Evolutionary conservation across 352 stramenopile species (phyloP).

Genomic region (Pythium vanterpoolii): DNA sequence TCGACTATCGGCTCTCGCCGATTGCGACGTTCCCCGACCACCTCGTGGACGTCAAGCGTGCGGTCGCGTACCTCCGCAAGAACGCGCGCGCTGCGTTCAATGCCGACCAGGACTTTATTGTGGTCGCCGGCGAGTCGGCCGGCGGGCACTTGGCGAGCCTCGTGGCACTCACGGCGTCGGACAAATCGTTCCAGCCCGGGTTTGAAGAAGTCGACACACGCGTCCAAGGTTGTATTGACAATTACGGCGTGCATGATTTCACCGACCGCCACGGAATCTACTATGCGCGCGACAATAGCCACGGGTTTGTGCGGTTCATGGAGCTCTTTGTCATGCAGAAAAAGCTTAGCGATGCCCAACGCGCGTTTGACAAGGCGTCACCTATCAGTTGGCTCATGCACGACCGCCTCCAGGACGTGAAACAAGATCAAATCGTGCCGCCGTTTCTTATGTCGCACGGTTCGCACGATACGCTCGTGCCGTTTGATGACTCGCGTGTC

Average conservation of each 20-base stretch:
- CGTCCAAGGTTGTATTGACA: constrained; percentile 64
- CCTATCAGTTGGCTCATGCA: constrained; percentile 53
- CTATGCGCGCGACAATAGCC: constrained; percentile 48
- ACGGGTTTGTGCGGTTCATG: constrained; percentile 62
- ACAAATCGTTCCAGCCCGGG: constrained; percentile 67
- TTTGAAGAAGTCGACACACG: constrained; percentile 81
- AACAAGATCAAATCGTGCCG: constrained; percentile 38
- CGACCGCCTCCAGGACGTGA: constrained; percentile 15
- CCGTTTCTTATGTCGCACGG: constrained; percentile 77
- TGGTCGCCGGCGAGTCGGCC: constrained; percentile 64
- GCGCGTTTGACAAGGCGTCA: constrained; percentile 55
- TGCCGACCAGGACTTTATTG: constrained; percentile 63
- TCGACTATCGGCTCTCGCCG: constrained; percentile 74
- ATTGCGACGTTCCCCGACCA: constrained; percentile 65
- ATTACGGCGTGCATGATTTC: constrained; percentile 77
- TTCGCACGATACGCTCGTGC: constrained; percentile 64
- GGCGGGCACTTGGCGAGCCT: constrained; percentile 69
- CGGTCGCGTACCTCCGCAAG: constrained; percentile 59
- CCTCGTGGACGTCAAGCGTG: constrained; percentile 67
- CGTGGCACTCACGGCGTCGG: constrained; percentile 53
- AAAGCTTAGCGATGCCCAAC: constrained; percentile 34
- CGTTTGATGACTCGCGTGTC: constrained; percentile 61
- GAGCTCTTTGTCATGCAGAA: constrained; percentile 73
- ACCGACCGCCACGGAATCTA: constrained; percentile 66
- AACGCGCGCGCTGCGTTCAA: constrained; percentile 42